These are phyloP conservation scores for Exophiala sideris DNA, from an alignment of 2,329 filamentous ascomycete species.

Conservation along the genomic window DNA sequence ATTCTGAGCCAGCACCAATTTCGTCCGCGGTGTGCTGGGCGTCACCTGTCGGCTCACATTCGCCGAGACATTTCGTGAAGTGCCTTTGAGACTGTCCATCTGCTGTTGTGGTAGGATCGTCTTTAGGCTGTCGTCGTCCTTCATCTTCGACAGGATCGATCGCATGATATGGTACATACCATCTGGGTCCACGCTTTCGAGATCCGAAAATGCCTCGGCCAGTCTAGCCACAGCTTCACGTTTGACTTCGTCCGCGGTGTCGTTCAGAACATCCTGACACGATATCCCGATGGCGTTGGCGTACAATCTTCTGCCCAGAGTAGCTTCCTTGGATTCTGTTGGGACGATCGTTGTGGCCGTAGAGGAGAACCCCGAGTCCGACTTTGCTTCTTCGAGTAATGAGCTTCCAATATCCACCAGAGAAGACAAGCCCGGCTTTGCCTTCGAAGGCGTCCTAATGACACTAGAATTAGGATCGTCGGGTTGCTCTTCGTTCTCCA, in stretches of 20 bases:
- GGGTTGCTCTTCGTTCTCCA: slow-evolving; percentile 18
- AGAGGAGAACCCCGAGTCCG: slow-evolving; percentile 17
- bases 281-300: slow-evolving; percentile 76
- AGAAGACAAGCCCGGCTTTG: slow-evolving; percentile 8
- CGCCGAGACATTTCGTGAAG: slow-evolving; percentile 38
- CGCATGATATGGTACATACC: slow-evolving; percentile 82
- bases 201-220: slow-evolving; percentile 77
- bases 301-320: slow-evolving; percentile 77
- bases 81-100: neutral
- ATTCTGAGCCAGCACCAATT: slow-evolving; percentile 72
- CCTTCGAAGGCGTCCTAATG: slow-evolving; percentile 22
- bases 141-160: slow-evolving; percentile 69
- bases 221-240: slow-evolving; percentile 79
- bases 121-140: slow-evolving; percentile 43
- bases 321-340: slow-evolving; percentile 67
- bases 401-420: slow-evolving; percentile 16
- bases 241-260: slow-evolving; percentile 67
- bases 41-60: slow-evolving; percentile 40
- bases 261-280: slow-evolving; percentile 81
- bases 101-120: slow-evolving; percentile 35
- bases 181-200: slow-evolving; percentile 86
- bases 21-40: slow-evolving; percentile 41
- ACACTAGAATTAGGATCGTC: slow-evolving; percentile 15
- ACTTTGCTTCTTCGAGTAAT: slow-evolving; percentile 5
- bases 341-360: slow-evolving; percentile 18